Evolutionary conservation across 768 basidiomycete species (phyloP).

Genomic region (Boletus reticuloceps): DNA sequence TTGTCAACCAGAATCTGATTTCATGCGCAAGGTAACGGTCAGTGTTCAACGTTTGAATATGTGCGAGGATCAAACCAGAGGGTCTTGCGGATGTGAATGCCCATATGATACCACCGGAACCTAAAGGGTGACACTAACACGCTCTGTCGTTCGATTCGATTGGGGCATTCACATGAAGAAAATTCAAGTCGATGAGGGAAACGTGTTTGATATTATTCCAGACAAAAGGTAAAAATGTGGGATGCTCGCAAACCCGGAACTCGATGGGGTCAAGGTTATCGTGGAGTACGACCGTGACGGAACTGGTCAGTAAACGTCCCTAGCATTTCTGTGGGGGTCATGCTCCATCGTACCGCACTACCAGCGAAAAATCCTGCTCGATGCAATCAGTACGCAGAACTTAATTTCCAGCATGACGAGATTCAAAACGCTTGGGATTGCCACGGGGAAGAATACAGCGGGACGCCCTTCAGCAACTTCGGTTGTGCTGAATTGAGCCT

Average conservation of each 20-base stretch:
- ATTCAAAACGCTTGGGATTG: background rate
- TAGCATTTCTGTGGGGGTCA: conserved; percentile 26
- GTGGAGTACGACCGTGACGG: conserved; percentile 3
- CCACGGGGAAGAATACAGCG: background rate
- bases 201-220: background rate
- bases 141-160: background rate
- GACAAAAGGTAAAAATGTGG: background rate
- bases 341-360: conserved; percentile 30
- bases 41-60: too few species aligned
- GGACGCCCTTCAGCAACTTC: too few species aligned
- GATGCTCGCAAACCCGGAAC: background rate
- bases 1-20: too few species aligned
- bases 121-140: background rate
- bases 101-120: too few species aligned
- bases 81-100: too few species aligned
- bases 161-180: background rate
- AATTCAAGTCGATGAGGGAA: background rate
- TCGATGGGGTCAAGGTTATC: conserved; percentile 1
- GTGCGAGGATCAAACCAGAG: too few species aligned
- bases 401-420: background rate
- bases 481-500: too few species aligned
- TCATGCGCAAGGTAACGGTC: too few species aligned
- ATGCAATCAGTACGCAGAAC: conserved; percentile 7
- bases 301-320: conserved; percentile 12
- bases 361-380: conserved; percentile 29